phyloP scores from a whole-genome alignment of 1,139 yeast genomes.

The Entelexis paramagnoliae region DNA sequence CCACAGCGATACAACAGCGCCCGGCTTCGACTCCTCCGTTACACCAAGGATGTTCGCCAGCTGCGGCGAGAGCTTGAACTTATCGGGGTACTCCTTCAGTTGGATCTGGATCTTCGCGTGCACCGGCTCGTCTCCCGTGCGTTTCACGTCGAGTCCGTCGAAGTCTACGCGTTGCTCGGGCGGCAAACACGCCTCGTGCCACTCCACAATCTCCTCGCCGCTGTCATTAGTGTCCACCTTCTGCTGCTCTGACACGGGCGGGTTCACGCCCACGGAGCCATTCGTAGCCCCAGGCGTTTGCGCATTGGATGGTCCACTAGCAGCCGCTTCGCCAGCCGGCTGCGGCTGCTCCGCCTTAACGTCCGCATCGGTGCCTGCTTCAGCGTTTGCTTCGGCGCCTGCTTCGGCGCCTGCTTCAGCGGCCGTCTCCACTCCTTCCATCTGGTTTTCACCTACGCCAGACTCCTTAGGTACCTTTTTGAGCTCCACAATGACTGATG shows the following conservation, averaged over 20 bases:
- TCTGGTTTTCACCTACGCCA: slow-evolving; percentile 25
- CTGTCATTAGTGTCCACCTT: neutral
- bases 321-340: neutral
- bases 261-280: neutral
- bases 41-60: slow-evolving; percentile 65
- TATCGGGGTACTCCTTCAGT: slow-evolving; percentile 61
- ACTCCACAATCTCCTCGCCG: slow-evolving; percentile 43
- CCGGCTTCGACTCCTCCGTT: slow-evolving; percentile 74
- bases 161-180: slow-evolving; percentile 41
- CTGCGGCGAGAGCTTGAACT: slow-evolving; percentile 52
- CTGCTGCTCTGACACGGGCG: neutral
- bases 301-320: neutral
- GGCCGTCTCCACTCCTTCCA: slow-evolving; percentile 10
- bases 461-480: slow-evolving; percentile 26
- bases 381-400: too few relatives aligned
- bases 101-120: slow-evolving; percentile 66
- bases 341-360: slow-evolving; percentile 1
- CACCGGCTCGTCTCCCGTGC: slow-evolving; percentile 62
- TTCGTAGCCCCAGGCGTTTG: neutral
- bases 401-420: neutral
- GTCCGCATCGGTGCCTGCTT: neutral
- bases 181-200: slow-evolving; percentile 44
- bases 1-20: slow-evolving; percentile 75
- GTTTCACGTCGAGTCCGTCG: slow-evolving; percentile 81
- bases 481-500: slow-evolving; percentile 76